Evolutionary conservation across 2,329 filamentous ascomycete species (phyloP).

Genomic region (Arthroderma sp.): DNA sequence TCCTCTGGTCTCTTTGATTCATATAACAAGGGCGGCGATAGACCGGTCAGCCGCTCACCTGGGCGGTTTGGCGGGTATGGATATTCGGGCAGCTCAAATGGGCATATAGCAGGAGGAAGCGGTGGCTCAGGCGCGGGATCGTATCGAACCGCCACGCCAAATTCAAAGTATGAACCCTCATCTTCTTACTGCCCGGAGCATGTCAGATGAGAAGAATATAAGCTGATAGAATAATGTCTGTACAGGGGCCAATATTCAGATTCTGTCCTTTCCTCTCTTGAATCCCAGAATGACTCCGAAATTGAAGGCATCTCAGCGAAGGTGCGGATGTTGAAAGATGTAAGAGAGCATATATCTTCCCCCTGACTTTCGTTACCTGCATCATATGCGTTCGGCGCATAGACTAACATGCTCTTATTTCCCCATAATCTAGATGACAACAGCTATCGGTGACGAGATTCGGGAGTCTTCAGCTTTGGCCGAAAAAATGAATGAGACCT

Average conservation of each 20-base stretch:
- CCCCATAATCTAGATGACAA: constrained; percentile 52
- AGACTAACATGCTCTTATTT: background rate
- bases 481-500: constrained; percentile 91
- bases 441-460: constrained; percentile 91
- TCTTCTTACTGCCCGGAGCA: background rate
- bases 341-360: constrained; percentile 34
- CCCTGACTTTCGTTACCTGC: background rate
- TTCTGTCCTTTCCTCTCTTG: constrained; percentile 79
- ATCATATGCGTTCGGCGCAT: too few relatives aligned
- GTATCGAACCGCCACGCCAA: constrained; percentile 57
- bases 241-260: constrained; percentile 79
- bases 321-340: constrained; percentile 77
- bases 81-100: constrained; percentile 10
- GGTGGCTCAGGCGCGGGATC: constrained; percentile 17
- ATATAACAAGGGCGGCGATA: constrained; percentile 44
- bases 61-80: constrained; percentile 22
- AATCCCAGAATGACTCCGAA: constrained; percentile 87
- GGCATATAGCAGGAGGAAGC: constrained; percentile 5
- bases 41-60: constrained; percentile 27
- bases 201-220: background rate
- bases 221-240: background rate
- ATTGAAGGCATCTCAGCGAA: constrained; percentile 85
- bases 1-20: constrained; percentile 62
- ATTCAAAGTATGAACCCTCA: constrained; percentile 42
- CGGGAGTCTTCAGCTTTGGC: constrained; percentile 75